phyloP scores from a whole-genome alignment of 345 rosid genomes.

The Bruguiera parviflora region DNA sequence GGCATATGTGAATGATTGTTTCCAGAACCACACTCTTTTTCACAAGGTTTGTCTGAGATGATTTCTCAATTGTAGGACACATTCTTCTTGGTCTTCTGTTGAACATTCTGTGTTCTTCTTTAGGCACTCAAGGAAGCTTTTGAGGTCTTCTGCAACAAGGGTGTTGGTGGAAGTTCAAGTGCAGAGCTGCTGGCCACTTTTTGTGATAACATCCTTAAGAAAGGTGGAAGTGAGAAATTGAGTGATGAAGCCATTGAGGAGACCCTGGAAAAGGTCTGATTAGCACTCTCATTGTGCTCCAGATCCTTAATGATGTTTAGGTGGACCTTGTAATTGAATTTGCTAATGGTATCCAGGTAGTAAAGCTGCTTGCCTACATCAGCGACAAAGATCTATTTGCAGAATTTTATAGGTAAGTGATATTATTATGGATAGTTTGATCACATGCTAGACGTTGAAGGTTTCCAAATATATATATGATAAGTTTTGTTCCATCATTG shows the following conservation, averaged over 20 bases:
- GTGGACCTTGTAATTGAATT: background rate
- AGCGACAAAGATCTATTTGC: conserved; percentile 37
- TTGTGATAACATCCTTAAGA: conserved; percentile 41
- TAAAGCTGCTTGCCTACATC: conserved; percentile 35
- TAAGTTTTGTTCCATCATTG: conserved; percentile 1
- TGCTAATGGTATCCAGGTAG: conserved; percentile 17
- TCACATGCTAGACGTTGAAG: background rate
- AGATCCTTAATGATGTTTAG: background rate
- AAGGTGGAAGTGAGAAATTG: conserved; percentile 36
- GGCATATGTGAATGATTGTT: conserved; percentile 36
- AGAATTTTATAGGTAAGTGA: conserved; percentile 33
- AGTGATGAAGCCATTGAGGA: conserved; percentile 46
- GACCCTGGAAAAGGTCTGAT: conserved; percentile 35
- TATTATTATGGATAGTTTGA: background rate
- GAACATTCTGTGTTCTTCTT: background rate
- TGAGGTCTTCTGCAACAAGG: conserved; percentile 36
- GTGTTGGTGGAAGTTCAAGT: conserved; percentile 32
- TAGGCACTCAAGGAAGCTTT: conserved; percentile 42
- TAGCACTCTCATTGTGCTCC: background rate
- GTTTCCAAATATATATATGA: background rate
- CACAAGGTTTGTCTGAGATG: conserved; percentile 27
- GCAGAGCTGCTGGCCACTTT: conserved; percentile 40
- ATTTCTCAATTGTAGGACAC: background rate
- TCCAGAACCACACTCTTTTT: conserved; percentile 33
- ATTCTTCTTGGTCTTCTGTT: background rate